Conservation (phyloP, 495 filamentous ascomycete species). For the Neurospora sp. region DNA sequence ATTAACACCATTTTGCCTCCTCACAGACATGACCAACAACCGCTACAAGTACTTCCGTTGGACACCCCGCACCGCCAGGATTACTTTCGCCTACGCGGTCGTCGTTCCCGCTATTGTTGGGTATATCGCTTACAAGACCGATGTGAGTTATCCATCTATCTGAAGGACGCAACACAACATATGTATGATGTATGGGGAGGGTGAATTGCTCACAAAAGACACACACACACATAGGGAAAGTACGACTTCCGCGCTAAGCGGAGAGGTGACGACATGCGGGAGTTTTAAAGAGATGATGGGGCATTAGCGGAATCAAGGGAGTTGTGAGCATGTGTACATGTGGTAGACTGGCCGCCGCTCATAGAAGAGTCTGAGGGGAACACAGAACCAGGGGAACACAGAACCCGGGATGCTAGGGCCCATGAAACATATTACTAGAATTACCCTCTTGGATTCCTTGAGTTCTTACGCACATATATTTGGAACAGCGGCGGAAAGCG, state of each 20-base stretch:
- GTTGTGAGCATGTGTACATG: conserved; percentile 19
- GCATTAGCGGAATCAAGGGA: background rate
- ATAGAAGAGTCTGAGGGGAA: background rate
- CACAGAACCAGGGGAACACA: background rate
- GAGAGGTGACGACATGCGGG: conserved; percentile 65
- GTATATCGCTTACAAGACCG: conserved; percentile 62
- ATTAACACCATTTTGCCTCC: background rate
- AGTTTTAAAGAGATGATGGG: conserved; percentile 44
- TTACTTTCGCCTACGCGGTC: conserved; percentile 65
- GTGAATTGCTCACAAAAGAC: background rate
- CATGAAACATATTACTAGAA: background rate
- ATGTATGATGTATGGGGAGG: background rate
- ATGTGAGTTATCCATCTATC: conserved; percentile 50
- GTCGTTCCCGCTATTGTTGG: conserved; percentile 59
- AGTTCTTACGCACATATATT: background rate
- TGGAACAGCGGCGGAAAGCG: background rate
- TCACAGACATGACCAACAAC: conserved; percentile 69
- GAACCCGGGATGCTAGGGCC: background rate
- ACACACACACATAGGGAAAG: conserved; percentile 53
- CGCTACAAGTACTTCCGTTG: conserved; percentile 94
- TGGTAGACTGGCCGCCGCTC: background rate
- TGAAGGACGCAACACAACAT: background rate
- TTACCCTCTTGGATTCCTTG: background rate
- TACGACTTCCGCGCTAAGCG: conserved; percentile 80
- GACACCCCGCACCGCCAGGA: conserved; percentile 69